phyloP scores from a whole-genome alignment of 2,329 filamentous ascomycete genomes.

The Neurospora sp. region DNA sequence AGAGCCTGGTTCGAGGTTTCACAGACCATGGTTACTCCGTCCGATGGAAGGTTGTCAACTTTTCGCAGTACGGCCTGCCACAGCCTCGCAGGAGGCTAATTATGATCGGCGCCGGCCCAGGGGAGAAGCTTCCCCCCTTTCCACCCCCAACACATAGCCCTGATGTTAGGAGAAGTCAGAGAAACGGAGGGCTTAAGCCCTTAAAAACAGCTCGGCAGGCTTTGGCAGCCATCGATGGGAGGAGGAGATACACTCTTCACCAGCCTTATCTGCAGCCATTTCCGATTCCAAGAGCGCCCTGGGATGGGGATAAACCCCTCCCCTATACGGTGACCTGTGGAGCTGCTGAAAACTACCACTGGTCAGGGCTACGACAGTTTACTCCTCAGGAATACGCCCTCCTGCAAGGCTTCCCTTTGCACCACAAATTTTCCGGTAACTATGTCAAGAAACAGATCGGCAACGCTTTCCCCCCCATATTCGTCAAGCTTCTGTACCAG shows the following conservation, averaged over 20 bases:
- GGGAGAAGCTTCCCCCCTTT: constrained; percentile 59
- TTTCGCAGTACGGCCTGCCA: constrained; percentile 41
- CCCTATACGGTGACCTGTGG: constrained; percentile 55
- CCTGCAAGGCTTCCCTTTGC: constrained; percentile 58
- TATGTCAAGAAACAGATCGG: constrained; percentile 58
- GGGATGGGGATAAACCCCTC: constrained; percentile 37
- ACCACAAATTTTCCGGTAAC: constrained; percentile 45
- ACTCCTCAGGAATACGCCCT: constrained; percentile 59
- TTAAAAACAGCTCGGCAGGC: constrained; percentile 37
- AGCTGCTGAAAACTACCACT: constrained; percentile 55
- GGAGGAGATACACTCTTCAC: constrained; percentile 25
- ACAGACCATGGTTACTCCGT: constrained; percentile 59
- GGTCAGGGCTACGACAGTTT: constrained; percentile 50
- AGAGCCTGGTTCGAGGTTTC: constrained; percentile 52
- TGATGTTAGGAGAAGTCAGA: constrained; percentile 7
- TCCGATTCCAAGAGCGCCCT: constrained; percentile 24
- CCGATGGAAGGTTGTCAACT: constrained; percentile 52
- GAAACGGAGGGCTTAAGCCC: constrained; percentile 25
- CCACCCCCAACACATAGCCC: constrained; percentile 51
- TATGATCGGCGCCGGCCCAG: constrained; percentile 53
- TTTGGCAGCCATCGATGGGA: constrained; percentile 25
- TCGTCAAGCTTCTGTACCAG: constrained; percentile 39
- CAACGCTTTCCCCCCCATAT: constrained; percentile 64
- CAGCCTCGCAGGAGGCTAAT: constrained; percentile 43
- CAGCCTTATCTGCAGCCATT: constrained; percentile 18